Evolutionary conservation across 2,329 filamentous ascomycete species (phyloP), one percentile per base, ranked within the genome.

Genomic region (Botrytis medusae): DNA sequence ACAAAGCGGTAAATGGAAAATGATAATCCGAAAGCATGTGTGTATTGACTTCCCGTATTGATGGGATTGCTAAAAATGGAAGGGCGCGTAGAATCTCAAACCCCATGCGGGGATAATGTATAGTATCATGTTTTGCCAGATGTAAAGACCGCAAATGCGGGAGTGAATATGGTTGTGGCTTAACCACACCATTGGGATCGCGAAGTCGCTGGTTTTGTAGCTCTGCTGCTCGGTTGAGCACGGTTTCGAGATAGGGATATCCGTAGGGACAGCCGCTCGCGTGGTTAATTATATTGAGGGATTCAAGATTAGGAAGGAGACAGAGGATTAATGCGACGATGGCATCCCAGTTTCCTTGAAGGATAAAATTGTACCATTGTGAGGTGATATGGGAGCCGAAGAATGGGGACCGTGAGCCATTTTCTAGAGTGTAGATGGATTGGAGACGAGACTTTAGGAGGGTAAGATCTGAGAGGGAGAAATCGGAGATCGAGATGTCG

Each of bases 191-290:
- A 6, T 8, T 37, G 14, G 20, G 12, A 4, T 40, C 34, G 22
- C n/a, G 37, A 25, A 34, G 29, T 72, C 46, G 44, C n/a, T 42
- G 34, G n/a, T 25, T 18, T 37, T 72, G 71, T 22, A 73, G 46
- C 16, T 14, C 29, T 32, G 72, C 59, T 12, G 72, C 72, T 61
- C 68, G 44, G 32, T 59, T 40, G 8, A 73, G 67, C 18, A 73
- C 29, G 4, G 72, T 62, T 70, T 73, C 72, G 22, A 73, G 22
- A n/a, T 73, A 73, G 57, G 72, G 72, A n/a, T 70, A 73, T 22
- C 68, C 72, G 9, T 73, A 40, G 7, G 67, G 67, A 63, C 65
- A 70, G 5, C 72, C 72, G 29, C 46, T 67, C 16, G 70, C 70
- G 37, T 73, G 68, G 32, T 73, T 70, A 18, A 73, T 61, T 46